These are phyloP conservation scores for Arachis monticola DNA, from an alignment of 331 rosid species.

Conservation along the genomic window DNA sequence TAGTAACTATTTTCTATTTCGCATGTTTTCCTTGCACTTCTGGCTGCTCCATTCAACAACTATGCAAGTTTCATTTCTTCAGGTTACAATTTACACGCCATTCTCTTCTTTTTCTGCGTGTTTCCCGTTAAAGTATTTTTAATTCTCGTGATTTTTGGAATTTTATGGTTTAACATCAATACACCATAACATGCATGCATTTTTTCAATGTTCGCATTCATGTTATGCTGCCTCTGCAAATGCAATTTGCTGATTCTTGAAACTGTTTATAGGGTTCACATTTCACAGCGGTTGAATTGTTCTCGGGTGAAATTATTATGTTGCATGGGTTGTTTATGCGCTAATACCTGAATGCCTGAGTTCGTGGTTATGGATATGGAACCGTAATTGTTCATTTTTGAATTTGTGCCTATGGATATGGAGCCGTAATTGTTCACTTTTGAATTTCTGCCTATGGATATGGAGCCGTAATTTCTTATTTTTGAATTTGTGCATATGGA, in stretches of 20 bases:
- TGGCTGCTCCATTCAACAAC: not conserved
- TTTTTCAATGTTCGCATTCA: not conserved
- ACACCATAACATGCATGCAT: not conserved
- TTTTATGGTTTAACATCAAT: not conserved
- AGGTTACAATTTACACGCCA: not conserved
- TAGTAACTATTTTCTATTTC: not conserved
- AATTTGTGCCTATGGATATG: conserved; percentile 47
- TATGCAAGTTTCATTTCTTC: not conserved
- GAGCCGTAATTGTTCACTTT: too few relatives aligned
- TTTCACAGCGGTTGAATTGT: conserved; percentile 33
- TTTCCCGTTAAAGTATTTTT: not conserved
- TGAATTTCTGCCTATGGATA: too few relatives aligned
- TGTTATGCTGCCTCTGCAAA: not conserved
- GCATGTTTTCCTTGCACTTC: not conserved
- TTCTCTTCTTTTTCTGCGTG: not conserved
- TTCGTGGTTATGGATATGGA: conserved; percentile 36
- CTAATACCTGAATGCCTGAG: conserved; percentile 22
- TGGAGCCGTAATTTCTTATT: too few relatives aligned
- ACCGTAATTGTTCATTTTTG: conserved; percentile 37
- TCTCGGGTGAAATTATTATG: not conserved
- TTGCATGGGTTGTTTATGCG: conserved; percentile 7
- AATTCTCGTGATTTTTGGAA: not conserved
- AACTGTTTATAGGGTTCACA: conserved; percentile 7
- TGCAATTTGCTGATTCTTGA: conserved; percentile 10
- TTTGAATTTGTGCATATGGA: conserved; percentile 23